These are phyloP conservation scores for Suhomyces ambrosiae DNA, from an alignment of 1,139 yeast species.

Conservation along the genomic window DNA sequence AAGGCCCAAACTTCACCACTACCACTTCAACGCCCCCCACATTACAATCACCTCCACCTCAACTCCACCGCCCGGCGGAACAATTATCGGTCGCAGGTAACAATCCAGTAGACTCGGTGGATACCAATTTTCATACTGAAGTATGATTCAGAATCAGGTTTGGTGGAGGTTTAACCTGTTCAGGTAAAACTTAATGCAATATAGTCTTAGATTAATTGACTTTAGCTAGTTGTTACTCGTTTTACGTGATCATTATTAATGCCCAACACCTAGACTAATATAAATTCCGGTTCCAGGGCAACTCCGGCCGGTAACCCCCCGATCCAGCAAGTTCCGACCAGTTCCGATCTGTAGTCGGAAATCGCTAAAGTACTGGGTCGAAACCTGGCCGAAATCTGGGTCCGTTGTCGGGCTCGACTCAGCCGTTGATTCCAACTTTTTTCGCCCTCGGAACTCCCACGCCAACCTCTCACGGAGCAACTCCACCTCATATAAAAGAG, in stretches of 20 bases:
- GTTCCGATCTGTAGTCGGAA: conserved; percentile 1
- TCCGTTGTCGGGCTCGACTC: conserved; percentile 1
- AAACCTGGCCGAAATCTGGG: background rate
- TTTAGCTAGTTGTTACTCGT: conserved; percentile 1
- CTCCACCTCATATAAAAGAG: conserved; percentile 6
- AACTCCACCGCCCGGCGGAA: background rate
- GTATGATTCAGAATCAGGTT: too few relatives aligned
- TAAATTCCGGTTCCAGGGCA: background rate
- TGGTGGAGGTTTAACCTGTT: too few relatives aligned
- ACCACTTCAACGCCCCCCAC: background rate
- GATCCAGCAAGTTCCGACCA: too few relatives aligned
- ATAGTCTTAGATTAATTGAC: too few relatives aligned
- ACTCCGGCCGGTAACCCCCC: too few relatives aligned
- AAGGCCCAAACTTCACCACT: background rate
- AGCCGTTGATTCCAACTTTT: conserved; percentile 1
- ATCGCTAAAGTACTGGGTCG: background rate
- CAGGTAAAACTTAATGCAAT: too few relatives aligned
- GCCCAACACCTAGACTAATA: conserved; percentile 1
- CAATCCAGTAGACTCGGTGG: background rate
- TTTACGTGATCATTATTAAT: conserved; percentile 5
- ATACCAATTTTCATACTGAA: background rate
- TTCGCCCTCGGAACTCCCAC: conserved; percentile 12
- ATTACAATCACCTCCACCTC: background rate
- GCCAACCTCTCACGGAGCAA: conserved; percentile 10
- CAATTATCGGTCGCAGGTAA: conserved; percentile 1